Evolutionary conservation across 441 rosid species (phyloP).

Genomic region (Breynia disticha): DNA sequence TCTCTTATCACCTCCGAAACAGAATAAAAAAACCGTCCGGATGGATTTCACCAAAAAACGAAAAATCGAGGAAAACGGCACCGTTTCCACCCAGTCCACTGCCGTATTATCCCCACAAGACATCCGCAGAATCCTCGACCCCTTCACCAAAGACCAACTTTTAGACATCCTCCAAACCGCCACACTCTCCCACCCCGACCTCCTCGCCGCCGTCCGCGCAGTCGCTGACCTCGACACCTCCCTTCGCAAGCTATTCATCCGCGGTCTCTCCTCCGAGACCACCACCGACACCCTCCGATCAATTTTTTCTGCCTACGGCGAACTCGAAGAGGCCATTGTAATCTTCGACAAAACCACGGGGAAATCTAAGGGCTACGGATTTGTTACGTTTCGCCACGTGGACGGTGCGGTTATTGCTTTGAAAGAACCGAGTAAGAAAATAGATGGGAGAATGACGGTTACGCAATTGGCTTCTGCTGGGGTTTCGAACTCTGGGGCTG

Average conservation of each 20-base stretch:
- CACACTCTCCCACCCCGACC: constrained; percentile 41
- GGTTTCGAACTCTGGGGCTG: constrained; percentile 38
- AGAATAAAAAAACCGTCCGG: no score
- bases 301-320: constrained; percentile 63
- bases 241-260: constrained; percentile 77
- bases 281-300: constrained; percentile 61
- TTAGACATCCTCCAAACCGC: constrained; percentile 69
- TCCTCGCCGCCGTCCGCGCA: constrained; percentile 49
- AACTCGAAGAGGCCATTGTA: constrained; percentile 77
- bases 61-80: constrained; percentile 66
- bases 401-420: constrained; percentile 74
- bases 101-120: constrained; percentile 42
- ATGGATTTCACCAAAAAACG: constrained; percentile 78
- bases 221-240: constrained; percentile 62
- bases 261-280: constrained; percentile 86
- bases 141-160: constrained; percentile 60
- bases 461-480: constrained; percentile 87
- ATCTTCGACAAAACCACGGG: constrained; percentile 78
- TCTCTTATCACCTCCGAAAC: no score
- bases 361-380: constrained; percentile 85
- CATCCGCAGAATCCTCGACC: constrained; percentile 61
- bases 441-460: constrained; percentile 79
- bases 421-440: constrained; percentile 86
- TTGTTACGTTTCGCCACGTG: constrained; percentile 67
- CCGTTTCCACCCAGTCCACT: constrained; percentile 3